phyloP scores from a whole-genome alignment of 306 rosid genomes.

The Corylus avellana region DNA sequence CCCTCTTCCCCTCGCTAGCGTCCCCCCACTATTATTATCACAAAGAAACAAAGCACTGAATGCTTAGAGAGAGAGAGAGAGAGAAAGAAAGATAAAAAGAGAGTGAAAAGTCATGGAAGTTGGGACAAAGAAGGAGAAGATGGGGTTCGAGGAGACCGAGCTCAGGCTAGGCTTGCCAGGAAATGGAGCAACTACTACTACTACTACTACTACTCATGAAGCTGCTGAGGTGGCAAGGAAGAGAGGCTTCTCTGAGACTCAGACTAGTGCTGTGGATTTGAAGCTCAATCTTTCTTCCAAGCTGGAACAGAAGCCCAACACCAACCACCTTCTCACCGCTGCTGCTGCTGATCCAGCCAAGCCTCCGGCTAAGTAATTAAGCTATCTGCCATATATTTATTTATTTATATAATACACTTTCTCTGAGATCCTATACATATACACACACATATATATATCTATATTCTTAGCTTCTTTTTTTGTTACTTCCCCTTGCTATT shows the following conservation, averaged over 20 bases:
- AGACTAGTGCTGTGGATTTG: slow-evolving; percentile 41
- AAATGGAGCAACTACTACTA: slow-evolving; percentile 19
- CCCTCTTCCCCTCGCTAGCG: slow-evolving; percentile 35
- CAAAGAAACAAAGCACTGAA: slow-evolving; percentile 40
- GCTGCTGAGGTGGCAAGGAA: slow-evolving; percentile 39
- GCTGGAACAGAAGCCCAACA: slow-evolving; percentile 34
- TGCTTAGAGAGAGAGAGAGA: slow-evolving; percentile 37
- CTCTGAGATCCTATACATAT: neutral
- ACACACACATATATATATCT: neutral
- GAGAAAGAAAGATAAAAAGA: slow-evolving; percentile 45
- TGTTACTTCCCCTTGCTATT: neutral
- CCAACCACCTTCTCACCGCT: slow-evolving; percentile 39
- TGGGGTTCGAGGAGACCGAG: slow-evolving; percentile 74
- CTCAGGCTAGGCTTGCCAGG: slow-evolving; percentile 77
- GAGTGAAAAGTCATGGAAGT: slow-evolving; percentile 36
- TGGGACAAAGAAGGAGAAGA: slow-evolving; percentile 28
- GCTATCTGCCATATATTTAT: slow-evolving; percentile 3
- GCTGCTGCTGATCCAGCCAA: slow-evolving; percentile 49
- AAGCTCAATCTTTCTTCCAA: slow-evolving; percentile 60
- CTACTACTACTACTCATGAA: neutral
- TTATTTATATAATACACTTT: neutral
- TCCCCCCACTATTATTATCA: slow-evolving; percentile 41
- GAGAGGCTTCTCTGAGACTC: slow-evolving; percentile 61
- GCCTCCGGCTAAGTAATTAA: slow-evolving; percentile 78
- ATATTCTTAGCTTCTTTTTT: neutral